Evolutionary conservation across 352 stramenopile species (phyloP).

Genomic region (Phytophthora meadii): DNA sequence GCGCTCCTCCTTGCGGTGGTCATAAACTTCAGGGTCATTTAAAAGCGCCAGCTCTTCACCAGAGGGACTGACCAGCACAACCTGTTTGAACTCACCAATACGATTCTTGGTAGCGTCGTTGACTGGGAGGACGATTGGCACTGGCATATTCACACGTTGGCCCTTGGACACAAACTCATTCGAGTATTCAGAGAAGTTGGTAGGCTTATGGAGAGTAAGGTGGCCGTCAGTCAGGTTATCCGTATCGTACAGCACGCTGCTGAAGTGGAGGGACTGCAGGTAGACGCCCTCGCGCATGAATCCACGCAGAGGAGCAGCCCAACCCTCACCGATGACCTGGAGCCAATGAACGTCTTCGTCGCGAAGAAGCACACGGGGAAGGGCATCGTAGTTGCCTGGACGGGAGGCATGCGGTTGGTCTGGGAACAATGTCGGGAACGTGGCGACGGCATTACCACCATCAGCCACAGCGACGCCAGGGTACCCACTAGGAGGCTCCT

Average conservation of each 20-base stretch:
- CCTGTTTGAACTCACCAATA: conserved; percentile 84
- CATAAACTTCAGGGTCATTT: conserved; percentile 94
- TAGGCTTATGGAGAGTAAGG: conserved; percentile 83
- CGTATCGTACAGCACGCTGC: conserved; percentile 95
- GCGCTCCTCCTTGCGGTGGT: conserved; percentile 98
- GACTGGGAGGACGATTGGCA: conserved; percentile 97
- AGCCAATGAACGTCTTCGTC: conserved; percentile 99
- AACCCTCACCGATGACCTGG: conserved; percentile 97
- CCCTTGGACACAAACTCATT: conserved; percentile 79
- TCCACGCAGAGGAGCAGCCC: conserved; percentile 94
- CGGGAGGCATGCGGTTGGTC: conserved; percentile 38
- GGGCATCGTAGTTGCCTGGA: conserved; percentile 50
- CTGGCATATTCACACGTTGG: conserved; percentile 95
- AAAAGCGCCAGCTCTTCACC: conserved; percentile 95
- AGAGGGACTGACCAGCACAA: conserved; percentile 95
- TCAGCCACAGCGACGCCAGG: conserved; percentile 89
- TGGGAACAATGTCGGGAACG: conserved; percentile 70
- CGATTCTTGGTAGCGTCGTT: conserved; percentile 92
- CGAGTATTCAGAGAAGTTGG: conserved; percentile 94
- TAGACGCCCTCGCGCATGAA: conserved; percentile 98
- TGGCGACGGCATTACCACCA: conserved; percentile 72
- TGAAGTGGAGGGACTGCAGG: conserved; percentile 98
- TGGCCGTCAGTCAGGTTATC: conserved; percentile 94
- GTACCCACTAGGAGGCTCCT: conserved; percentile 60
- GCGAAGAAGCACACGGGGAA: conserved; percentile 94